These are phyloP conservation scores for Closterium sp. DNA, from an alignment of 139 green algal genomes.

Conservation along the genomic window DNA sequence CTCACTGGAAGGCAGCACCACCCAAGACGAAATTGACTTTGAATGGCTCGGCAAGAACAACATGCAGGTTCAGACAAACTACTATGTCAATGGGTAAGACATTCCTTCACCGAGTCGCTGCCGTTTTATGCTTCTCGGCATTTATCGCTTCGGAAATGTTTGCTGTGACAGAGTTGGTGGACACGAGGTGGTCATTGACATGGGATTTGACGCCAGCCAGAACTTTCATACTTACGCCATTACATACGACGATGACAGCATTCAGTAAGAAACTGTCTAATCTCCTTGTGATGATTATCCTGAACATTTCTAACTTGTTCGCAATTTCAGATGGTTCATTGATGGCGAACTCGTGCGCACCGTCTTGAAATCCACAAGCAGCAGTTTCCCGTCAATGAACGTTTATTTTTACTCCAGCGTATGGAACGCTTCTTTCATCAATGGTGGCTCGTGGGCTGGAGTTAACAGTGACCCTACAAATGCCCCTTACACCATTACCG, in stretches of 20 bases:
- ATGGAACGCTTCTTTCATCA: slow-evolving; percentile 16
- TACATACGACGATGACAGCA: neutral
- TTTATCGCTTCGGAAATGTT: no score
- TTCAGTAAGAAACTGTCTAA: neutral
- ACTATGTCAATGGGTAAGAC: slow-evolving; percentile 20
- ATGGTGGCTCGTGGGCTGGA: slow-evolving; percentile 20
- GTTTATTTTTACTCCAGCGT: slow-evolving; percentile 23
- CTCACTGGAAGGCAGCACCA: slow-evolving; percentile 6
- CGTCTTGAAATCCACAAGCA: neutral
- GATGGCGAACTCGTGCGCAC: slow-evolving; percentile 12
- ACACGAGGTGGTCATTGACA: neutral
- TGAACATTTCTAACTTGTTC: neutral
- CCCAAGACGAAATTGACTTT: slow-evolving; percentile 39
- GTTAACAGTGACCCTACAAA: neutral
- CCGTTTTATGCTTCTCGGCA: no score
- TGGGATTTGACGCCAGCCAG: neutral
- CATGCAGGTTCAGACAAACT: slow-evolving; percentile 26
- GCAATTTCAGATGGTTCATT: slow-evolving; percentile 30
- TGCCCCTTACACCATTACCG: neutral
- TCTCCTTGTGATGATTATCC: neutral
- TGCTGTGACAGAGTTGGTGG: neutral
- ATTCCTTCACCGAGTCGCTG: no score
- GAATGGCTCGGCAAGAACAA: slow-evolving; percentile 36
- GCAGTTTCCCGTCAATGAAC: neutral
- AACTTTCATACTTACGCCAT: neutral